phyloP scores from a whole-genome alignment of 2,329 filamentous ascomycete genomes.

The Hypoxylon rubiginosum region DNA sequence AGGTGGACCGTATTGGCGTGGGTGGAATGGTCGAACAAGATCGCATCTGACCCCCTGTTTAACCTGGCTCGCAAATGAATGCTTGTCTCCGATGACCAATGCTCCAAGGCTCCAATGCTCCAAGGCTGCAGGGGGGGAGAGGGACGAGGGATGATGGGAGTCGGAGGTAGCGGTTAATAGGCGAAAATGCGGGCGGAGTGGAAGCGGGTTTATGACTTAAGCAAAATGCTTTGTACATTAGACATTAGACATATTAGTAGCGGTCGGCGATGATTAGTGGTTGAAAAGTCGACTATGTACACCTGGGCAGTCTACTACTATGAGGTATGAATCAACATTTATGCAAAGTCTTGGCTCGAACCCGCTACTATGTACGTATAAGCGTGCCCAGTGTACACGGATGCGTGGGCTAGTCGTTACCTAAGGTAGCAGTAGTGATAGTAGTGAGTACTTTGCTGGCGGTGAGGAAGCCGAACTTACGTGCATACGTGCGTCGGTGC shows the following conservation, averaged over 20 bases:
- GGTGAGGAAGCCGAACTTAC: slow-evolving; percentile 39
- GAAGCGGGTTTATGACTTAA: slow-evolving; percentile 49
- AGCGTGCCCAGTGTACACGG: slow-evolving; percentile 19
- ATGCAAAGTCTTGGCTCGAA: slow-evolving; percentile 31
- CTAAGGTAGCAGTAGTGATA: not conserved
- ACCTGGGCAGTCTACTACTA: no score
- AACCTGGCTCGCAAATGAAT: slow-evolving; percentile 33
- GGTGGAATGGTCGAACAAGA: slow-evolving; percentile 2
- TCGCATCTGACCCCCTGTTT: slow-evolving; percentile 29
- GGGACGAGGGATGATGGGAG: not conserved
- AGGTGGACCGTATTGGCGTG: slow-evolving; percentile 33
- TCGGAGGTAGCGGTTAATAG: slow-evolving; percentile 37
- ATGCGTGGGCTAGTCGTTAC: slow-evolving; percentile 1
- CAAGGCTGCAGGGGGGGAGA: slow-evolving; percentile 6
- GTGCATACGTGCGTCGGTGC: slow-evolving; percentile 36
- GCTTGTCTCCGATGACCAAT: slow-evolving; percentile 48
- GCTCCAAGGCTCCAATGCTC: not conserved
- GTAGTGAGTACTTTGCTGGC: slow-evolving; percentile 39
- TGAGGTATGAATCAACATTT: slow-evolving; percentile 39
- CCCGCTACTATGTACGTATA: slow-evolving; percentile 17
- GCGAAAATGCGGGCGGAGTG: slow-evolving; percentile 25
- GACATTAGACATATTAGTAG: no score
- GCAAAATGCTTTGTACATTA: slow-evolving; percentile 32
- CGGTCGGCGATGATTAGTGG: slow-evolving; percentile 36
- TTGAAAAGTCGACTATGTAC: no score